Conservation (phyloP, 1,284 basidiomycete species). For the Irpex sp. region DNA sequence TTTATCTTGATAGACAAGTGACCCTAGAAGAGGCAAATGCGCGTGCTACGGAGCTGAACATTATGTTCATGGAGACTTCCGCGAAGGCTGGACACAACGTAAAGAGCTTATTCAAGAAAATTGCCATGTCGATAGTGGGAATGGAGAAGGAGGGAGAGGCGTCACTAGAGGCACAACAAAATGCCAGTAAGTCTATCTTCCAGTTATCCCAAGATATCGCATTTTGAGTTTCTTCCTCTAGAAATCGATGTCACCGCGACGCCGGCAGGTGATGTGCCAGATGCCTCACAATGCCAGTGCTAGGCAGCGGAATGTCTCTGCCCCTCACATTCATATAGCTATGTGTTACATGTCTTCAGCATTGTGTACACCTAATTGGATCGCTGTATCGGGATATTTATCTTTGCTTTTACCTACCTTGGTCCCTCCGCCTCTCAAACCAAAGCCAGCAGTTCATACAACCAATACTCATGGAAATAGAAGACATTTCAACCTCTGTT, state of each 20-base stretch:
- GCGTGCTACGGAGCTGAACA: conserved; percentile 87
- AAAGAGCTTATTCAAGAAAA: conserved; percentile 98
- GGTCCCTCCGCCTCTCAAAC: background rate
- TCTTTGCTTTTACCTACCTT: background rate
- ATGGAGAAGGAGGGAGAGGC: conserved; percentile 80
- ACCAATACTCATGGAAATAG: background rate
- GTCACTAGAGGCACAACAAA: conserved; percentile 47
- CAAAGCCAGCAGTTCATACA: background rate
- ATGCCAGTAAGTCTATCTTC: conserved; percentile 47
- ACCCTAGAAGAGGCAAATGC: conserved; percentile 95
- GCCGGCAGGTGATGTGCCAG: conserved; percentile 57
- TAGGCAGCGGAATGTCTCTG: conserved; percentile 25
- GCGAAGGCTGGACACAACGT: conserved; percentile 99
- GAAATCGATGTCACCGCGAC: conserved; percentile 80
- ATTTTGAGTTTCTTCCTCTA: conserved; percentile 24
- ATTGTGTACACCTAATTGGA: conserved; percentile 5
- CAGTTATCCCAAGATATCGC: conserved; percentile 4
- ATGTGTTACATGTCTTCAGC: conserved; percentile 4
- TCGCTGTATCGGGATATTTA: background rate
- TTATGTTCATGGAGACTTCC: conserved; percentile 99
- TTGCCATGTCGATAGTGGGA: conserved; percentile 95
- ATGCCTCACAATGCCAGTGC: conserved; percentile 74
- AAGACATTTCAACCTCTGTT: conserved; percentile 66
- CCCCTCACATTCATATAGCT: background rate
- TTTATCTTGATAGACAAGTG: conserved; percentile 70